These are phyloP conservation scores for Malassezia obtusa DNA, from an alignment of 1,284 basidiomycete species.

Conservation along the genomic window DNA sequence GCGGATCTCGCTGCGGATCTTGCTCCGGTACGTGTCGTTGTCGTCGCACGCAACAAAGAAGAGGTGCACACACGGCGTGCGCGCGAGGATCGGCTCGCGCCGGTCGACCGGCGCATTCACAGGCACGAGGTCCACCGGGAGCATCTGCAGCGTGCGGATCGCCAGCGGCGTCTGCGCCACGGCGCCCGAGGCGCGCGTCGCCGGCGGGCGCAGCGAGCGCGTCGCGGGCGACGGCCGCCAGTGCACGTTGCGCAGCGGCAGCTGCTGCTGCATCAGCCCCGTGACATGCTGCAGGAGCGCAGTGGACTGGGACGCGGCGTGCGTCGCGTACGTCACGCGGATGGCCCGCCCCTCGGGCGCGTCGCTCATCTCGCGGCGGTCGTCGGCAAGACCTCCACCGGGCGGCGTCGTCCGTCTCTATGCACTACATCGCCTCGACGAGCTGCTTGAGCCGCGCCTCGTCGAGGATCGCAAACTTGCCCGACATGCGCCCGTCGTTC, in stretches of 20 bases:
- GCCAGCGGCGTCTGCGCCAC: slow-evolving; percentile 3
- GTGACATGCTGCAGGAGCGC: slow-evolving; percentile 29
- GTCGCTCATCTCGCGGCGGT: not conserved
- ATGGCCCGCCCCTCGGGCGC: slow-evolving; percentile 8
- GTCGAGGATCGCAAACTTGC: slow-evolving; percentile 41
- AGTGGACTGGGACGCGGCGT: slow-evolving; percentile 26
- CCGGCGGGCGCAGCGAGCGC: not conserved
- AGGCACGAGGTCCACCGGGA: slow-evolving; percentile 10
- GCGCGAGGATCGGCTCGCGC: slow-evolving; percentile 3
- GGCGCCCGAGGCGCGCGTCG: not conserved
- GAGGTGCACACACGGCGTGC: slow-evolving; percentile 34
- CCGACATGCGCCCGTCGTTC: slow-evolving; percentile 36
- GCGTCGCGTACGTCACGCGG: slow-evolving; percentile 41
- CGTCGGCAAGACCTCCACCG: not conserved
- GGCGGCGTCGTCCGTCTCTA: not conserved
- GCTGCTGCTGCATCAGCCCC: slow-evolving; percentile 27
- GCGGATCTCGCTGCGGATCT: slow-evolving; percentile 40
- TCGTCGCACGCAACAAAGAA: slow-evolving; percentile 43
- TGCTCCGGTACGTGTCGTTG: slow-evolving; percentile 41
- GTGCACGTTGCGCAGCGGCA: slow-evolving; percentile 44
- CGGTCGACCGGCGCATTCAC: not conserved
- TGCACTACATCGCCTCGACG: slow-evolving; percentile 41
- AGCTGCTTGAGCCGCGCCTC: slow-evolving; percentile 38
- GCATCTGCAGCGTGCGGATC: slow-evolving; percentile 7
- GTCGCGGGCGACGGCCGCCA: slow-evolving; percentile 26